These are phyloP conservation scores for Rhizopus stolonifer DNA, from an alignment of 371 early-diverging fungal genomes.

Conservation along the genomic window DNA sequence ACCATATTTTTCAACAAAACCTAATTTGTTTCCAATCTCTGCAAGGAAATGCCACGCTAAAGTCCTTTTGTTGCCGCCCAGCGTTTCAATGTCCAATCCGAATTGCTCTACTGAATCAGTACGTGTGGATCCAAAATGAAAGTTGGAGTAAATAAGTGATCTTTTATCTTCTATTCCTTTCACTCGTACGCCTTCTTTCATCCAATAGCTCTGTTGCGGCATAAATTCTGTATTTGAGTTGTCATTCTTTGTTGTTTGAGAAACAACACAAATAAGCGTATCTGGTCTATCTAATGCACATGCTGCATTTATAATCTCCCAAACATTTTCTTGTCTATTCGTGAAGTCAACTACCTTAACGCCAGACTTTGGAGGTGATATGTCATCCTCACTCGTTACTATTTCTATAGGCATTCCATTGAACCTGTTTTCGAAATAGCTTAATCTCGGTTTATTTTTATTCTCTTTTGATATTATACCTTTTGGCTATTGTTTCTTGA, in stretches of 20 bases:
- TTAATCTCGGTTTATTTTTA: neutral
- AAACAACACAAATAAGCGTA: constrained; percentile 16
- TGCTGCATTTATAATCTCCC: constrained; percentile 10
- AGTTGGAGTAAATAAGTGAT: constrained; percentile 24
- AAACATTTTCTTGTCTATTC: constrained; percentile 5
- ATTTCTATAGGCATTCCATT: constrained; percentile 23
- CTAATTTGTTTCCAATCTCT: constrained; percentile 45
- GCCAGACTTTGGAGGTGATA: neutral
- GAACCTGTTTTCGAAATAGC: constrained; percentile 17
- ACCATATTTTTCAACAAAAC: constrained; percentile 45
- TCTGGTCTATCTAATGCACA: neutral
- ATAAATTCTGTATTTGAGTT: neutral
- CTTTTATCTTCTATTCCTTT: neutral
- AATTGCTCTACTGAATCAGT: constrained; percentile 20
- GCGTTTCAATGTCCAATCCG: constrained; percentile 12
- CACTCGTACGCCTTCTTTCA: constrained; percentile 25
- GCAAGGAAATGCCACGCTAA: constrained; percentile 45
- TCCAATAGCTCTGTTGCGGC: constrained; percentile 33
- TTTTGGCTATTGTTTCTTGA: neutral
- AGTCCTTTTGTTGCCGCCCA: constrained; percentile 33
- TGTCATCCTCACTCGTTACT: constrained; percentile 9
- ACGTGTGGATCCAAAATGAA: constrained; percentile 31
- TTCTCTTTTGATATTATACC: constrained; percentile 1
- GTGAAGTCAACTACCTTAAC: constrained; percentile 25
- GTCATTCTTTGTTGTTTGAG: neutral